Percentiles rank a stretch among this genome's conserved stretches.
These are phyloP conservation scores for Ceratobasidium sp. DNA, from an alignment of 1,284 basidiomycete genomes.

Conservation along the genomic window DNA sequence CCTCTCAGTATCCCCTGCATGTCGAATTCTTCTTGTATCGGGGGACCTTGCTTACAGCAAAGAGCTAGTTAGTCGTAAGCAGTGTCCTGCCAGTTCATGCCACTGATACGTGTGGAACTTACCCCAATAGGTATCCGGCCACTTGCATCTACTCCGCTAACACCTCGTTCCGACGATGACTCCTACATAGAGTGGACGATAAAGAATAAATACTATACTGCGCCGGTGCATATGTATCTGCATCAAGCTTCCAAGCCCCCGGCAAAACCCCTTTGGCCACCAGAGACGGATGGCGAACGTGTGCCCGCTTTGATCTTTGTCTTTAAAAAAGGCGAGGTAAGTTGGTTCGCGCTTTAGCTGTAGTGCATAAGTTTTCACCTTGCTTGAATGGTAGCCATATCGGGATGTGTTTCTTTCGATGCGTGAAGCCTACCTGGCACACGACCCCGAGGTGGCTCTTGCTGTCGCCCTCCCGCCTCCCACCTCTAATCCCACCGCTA, in stretches of 20 bases:
- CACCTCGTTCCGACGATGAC: constrained; percentile 27
- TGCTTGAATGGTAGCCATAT: constrained; percentile 51
- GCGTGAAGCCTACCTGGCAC: constrained; percentile 41
- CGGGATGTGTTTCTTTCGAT: constrained; percentile 42
- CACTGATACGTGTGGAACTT: constrained; percentile 5
- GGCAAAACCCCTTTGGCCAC: constrained; percentile 55
- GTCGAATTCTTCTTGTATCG: constrained; percentile 28
- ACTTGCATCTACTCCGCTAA: neutral
- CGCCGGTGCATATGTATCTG: constrained; percentile 72
- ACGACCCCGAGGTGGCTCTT: constrained; percentile 68
- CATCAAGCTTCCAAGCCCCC: constrained; percentile 49
- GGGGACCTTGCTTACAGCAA: constrained; percentile 12
- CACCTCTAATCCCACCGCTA: constrained; percentile 29
- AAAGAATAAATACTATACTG: constrained; percentile 84
- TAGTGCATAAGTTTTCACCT: constrained; percentile 48
- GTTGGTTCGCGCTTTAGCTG: constrained; percentile 46
- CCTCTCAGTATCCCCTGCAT: constrained; percentile 14
- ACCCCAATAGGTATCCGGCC: neutral
- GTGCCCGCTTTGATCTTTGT: constrained; percentile 75
- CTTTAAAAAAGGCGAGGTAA: constrained; percentile 69
- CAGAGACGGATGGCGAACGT: constrained; percentile 52
- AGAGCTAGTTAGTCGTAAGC: constrained; percentile 35
- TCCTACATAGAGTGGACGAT: constrained; percentile 72
- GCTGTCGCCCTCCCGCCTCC: constrained; percentile 61
- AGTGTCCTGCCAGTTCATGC: neutral